Percentiles rank a stretch among this genome's conserved stretches.
phyloP scores from a whole-genome alignment of 2,329 filamentous ascomycete species.

The Nigrospora oryzae region DNA sequence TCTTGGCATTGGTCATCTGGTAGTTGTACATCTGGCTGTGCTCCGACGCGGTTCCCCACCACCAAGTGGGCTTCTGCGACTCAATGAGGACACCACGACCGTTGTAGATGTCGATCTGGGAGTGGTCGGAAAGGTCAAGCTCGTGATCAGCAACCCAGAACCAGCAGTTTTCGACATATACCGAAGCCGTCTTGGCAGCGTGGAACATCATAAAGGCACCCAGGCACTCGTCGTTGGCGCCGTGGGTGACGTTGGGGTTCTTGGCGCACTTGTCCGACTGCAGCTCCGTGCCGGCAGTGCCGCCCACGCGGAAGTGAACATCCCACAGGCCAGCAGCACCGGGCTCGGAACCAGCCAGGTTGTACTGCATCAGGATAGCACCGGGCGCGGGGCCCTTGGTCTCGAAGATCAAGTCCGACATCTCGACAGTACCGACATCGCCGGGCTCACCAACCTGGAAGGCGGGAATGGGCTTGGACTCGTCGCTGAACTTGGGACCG shows the following conservation, averaged over 20 bases:
- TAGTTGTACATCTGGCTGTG: constrained; percentile 72
- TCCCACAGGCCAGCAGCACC: constrained; percentile 85
- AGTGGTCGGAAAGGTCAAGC: constrained; percentile 64
- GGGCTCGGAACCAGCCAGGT: constrained; percentile 58
- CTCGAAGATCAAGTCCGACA: constrained; percentile 79
- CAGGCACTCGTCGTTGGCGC: constrained; percentile 58
- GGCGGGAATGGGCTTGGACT: constrained; percentile 70
- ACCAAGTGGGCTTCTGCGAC: constrained; percentile 68
- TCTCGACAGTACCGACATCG: constrained; percentile 74
- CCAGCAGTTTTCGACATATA: constrained; percentile 85
- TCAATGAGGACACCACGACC: constrained; percentile 78
- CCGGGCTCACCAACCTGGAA: constrained; percentile 76
- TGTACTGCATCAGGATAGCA: constrained; percentile 88
- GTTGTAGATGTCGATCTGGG: constrained; percentile 81
- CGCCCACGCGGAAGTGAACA: constrained; percentile 89
- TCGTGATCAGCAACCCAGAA: constrained; percentile 90
- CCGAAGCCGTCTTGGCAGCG: constrained; percentile 51
- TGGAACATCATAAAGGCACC: constrained; percentile 67
- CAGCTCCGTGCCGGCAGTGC: constrained; percentile 73
- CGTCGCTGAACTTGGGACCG: constrained; percentile 64
- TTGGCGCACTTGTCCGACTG: constrained; percentile 75
- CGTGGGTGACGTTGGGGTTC: constrained; percentile 55
- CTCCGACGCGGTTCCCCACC: constrained; percentile 68
- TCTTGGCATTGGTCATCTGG: constrained; percentile 67
- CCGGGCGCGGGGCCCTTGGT: constrained; percentile 78